Conservation (phyloP, 2,329 filamentous ascomycete species). For the Claviceps purpurea region DNA sequence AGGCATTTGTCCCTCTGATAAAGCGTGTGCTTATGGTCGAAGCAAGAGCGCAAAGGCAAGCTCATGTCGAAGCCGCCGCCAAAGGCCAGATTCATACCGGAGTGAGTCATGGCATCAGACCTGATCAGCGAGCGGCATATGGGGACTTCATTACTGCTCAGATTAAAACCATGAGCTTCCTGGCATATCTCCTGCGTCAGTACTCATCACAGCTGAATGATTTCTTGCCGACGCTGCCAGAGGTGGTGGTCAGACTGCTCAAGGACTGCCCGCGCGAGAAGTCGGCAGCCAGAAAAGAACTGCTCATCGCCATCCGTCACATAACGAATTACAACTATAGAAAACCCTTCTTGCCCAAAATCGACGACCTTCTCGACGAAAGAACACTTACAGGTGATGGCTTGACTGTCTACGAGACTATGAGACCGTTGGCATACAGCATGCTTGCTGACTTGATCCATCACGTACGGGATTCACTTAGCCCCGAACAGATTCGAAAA, state of each 20-base stretch:
- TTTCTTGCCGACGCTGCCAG: constrained; percentile 72
- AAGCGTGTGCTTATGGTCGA: constrained; percentile 80
- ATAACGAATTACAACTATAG: constrained; percentile 99
- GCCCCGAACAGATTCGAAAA: constrained; percentile 80
- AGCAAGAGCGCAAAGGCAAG: constrained; percentile 84
- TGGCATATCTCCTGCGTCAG: constrained; percentile 82
- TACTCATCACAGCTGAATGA: constrained; percentile 80
- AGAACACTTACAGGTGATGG: constrained; percentile 90
- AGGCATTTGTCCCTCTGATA: constrained; percentile 84
- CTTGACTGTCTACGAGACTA: constrained; percentile 89
- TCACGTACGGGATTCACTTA: constrained; percentile 82
- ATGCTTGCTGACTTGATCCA: constrained; percentile 98
- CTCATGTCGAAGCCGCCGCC: constrained; percentile 70
- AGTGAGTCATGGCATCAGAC: constrained; percentile 79
- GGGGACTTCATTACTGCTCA: constrained; percentile 96
- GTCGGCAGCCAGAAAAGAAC: constrained; percentile 82
- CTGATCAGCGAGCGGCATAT: constrained; percentile 68
- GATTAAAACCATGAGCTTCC: constrained; percentile 98
- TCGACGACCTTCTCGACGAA: constrained; percentile 90
- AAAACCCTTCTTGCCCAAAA: constrained; percentile 86
- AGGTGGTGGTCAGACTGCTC: constrained; percentile 78
- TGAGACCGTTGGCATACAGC: constrained; percentile 90
- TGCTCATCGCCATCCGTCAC: constrained; percentile 90
- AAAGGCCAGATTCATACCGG: constrained; percentile 79
- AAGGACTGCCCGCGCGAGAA: constrained; percentile 94